Conservation (phyloP, 352 stramenopile genomes). For the Phytophthora pinifolia region DNA sequence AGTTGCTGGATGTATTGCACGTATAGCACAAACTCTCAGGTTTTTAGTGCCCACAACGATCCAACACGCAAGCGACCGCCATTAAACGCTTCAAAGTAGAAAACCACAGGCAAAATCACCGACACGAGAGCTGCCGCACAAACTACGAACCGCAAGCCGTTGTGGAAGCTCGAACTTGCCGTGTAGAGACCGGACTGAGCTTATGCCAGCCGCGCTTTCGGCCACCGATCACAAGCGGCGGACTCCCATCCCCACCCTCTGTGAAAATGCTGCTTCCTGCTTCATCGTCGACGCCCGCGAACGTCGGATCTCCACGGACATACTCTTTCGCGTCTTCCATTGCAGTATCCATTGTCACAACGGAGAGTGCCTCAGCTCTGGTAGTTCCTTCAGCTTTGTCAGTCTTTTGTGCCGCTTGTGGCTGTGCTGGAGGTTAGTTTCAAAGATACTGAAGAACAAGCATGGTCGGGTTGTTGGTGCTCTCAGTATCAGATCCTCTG, state of each 20-base stretch:
- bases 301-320: constrained; percentile 28
- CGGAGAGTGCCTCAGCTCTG: constrained; percentile 11
- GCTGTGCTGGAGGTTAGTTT: constrained; percentile 1
- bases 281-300: constrained; percentile 5
- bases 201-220: constrained; percentile 37
- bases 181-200: constrained; percentile 34
- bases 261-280: constrained; percentile 13
- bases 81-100: constrained; percentile 54
- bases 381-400: neutral
- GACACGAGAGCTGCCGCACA: constrained; percentile 47
- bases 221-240: constrained; percentile 40
- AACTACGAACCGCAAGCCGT: constrained; percentile 42
- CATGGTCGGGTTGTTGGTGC: neutral
- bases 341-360: constrained; percentile 11
- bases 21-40: constrained; percentile 62
- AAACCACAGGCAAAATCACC: constrained; percentile 38
- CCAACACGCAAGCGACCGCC: constrained; percentile 9
- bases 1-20: constrained; percentile 58
- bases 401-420: neutral
- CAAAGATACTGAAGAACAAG: neutral
- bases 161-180: constrained; percentile 38
- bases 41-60: constrained; percentile 48
- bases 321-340: constrained; percentile 20
- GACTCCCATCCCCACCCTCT: constrained; percentile 6
- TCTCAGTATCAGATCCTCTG: neutral